Evolutionary conservation across 139 green algal species (phyloP), one percentile per base, ranked within the genome.

Genomic region (Volvox reticuliferus): DNA sequence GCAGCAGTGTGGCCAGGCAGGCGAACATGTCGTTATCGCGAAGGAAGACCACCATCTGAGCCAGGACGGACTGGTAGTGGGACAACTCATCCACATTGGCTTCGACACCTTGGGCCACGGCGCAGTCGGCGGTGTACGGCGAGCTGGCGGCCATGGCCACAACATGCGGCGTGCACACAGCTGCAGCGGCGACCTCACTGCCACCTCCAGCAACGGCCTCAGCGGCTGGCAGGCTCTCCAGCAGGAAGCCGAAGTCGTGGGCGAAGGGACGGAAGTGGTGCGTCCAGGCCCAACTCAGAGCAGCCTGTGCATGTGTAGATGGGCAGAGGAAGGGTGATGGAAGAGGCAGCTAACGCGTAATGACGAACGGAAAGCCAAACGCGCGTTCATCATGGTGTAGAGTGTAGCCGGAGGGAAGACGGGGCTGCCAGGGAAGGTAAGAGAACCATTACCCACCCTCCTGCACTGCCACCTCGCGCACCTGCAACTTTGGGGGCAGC

Each of bases 251-350:
- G 36, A 84, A 81, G 73, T 92, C 88, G 21, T 69, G 37, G 62
- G 80, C 88, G 36, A 92, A 81, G 37, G 80, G 35, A 37, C 80
- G 65, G 88, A 92, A 92, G 65, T 92, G 88, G 68, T 81, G 83
- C 21, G 36, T 37, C 88, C 88, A 92, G 20, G 88, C 88, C 88
- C 88, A 92, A 30, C 68, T 63, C 33, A 82, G 68, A 0, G 88
- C 88, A 1, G 83, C 79, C 79, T 92, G 88, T 33, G 13, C n/a
- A 37, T 35, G 68, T 14, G 35, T 61, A 24, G 21, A 19, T 12
- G 32, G 77, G 62, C 3, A 28, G 33, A 63, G 77, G 18, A 1
- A 55, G 36, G 44, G 37, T 79, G n/a, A 79, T 3, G 32, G 73
- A 24, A 12, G 67, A 55, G 44, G 44, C 44, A 55, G 44, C 44